Evolutionary conservation across 108 stramenopile genomes (phyloP), one percentile per base, ranked within the genome.

Genomic region (Cyclotella atomus): DNA sequence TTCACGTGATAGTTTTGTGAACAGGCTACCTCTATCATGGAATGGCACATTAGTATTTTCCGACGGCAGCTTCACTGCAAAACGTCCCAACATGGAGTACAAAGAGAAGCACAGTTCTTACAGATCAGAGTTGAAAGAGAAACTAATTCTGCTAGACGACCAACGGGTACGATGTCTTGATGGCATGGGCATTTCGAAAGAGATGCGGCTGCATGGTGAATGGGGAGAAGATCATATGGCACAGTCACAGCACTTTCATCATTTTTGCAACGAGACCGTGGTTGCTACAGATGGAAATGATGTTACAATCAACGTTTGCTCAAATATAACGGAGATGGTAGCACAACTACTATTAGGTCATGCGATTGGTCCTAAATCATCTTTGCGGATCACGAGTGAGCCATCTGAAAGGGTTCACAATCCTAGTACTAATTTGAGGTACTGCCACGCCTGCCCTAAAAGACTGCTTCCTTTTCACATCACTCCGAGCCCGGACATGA

Each of bases 161-260:
- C 15, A 21, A 21, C 36, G 79, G 19, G 61, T 80, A 30, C 71
- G 79, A 16, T 80, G 71, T 71, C 33, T 80, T 7, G 71, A 80
- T 44, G 79, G 79, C 2, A 54, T 54, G 28, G 79, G 79, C 14
- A 73, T 80, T 34, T 68, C 71, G 12, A 69, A 67, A 45, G 67
- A 80, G 52, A 73, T 68, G 71, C 44, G 79, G 50, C 50, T 80
- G 50, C 47, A 80, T 35, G 66, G 55, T 6, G 59, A 80, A 34
- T 49, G 49, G 41, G 79, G 79, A 12, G 36, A 29, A 27, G 52
- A 80, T 24, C 43, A 56, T 28, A 46, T 80, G 14, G 69, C 72
- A 19, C 44, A 57, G 19, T 80, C 79, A n/a, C 79, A 80, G 43
- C 79, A 80, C 57, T 80, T 80, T 52, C 79, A 80, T 72, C 65